These are phyloP conservation scores for Chimonanthus praecox DNA, from an alignment of 164 flowering plant species.

Conservation along the genomic window DNA sequence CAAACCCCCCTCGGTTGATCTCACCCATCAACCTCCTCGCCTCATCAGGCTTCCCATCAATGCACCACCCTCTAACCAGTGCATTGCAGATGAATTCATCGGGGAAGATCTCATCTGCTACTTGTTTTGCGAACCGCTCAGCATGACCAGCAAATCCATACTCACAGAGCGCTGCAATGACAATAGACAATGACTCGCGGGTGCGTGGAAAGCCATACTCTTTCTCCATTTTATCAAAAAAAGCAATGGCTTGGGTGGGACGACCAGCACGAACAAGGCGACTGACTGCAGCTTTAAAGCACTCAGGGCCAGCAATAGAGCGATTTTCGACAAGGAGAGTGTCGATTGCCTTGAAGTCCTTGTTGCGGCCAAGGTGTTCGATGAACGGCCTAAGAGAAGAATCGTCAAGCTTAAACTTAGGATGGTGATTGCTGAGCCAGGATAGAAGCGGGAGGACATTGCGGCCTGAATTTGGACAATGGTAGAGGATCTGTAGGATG, in stretches of 20 bases:
- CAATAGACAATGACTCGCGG: slow-evolving; percentile 39
- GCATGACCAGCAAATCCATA: slow-evolving; percentile 67
- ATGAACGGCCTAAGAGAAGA: slow-evolving; percentile 54
- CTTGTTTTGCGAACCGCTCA: slow-evolving; percentile 76
- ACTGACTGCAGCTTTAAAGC: slow-evolving; percentile 38
- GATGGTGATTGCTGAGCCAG: slow-evolving; percentile 48
- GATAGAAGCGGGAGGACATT: slow-evolving; percentile 47
- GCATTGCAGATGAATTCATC: slow-evolving; percentile 66
- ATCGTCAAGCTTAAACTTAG: slow-evolving; percentile 40
- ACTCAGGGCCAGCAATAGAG: slow-evolving; percentile 38
- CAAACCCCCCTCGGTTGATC: slow-evolving; percentile 90
- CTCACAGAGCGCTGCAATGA: slow-evolving; percentile 60
- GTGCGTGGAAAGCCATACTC: slow-evolving; percentile 64
- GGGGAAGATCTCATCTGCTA: slow-evolving; percentile 78
- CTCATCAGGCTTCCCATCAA: slow-evolving; percentile 80
- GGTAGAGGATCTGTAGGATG: slow-evolving; percentile 46
- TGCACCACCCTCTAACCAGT: slow-evolving; percentile 85
- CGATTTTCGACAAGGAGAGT: slow-evolving; percentile 38
- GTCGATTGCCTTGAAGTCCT: slow-evolving; percentile 72
- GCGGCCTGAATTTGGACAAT: slow-evolving; percentile 70
- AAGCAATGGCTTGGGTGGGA: slow-evolving; percentile 44
- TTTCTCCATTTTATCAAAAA: slow-evolving; percentile 72
- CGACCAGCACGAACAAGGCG: slow-evolving; percentile 77
- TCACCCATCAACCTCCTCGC: slow-evolving; percentile 72
- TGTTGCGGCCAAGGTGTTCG: slow-evolving; percentile 70